Conservation (phyloP, 495 filamentous ascomycete species). For the Trichoderma erinaceum region DNA sequence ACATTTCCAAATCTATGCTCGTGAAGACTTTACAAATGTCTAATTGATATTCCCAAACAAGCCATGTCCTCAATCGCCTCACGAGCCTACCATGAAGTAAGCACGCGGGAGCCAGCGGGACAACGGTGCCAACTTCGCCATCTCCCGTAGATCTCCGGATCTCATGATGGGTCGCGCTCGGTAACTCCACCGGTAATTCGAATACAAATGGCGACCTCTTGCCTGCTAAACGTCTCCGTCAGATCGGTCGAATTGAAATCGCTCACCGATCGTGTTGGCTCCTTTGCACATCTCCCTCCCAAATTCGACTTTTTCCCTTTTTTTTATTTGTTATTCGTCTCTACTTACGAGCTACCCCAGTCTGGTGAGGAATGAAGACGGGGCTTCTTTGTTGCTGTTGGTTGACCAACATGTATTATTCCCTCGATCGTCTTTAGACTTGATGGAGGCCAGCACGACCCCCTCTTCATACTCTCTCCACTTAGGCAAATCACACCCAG, state of each 20-base stretch:
- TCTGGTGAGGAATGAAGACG: neutral
- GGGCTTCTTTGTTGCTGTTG: slow-evolving; percentile 1
- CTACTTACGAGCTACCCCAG: neutral
- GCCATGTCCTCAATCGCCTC: neutral
- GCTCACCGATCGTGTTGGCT: neutral
- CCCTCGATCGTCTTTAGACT: neutral
- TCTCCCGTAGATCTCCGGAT: neutral
- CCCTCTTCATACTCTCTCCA: neutral
- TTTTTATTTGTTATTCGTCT: neutral
- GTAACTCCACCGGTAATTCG: neutral
- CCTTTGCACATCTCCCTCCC: neutral
- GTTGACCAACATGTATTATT: neutral
- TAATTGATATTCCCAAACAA: neutral
- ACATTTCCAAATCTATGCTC: too few species aligned
- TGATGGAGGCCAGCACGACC: neutral
- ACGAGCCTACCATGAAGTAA: neutral
- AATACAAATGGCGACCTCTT: neutral
- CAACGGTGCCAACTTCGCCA: neutral
- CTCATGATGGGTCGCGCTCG: neutral
- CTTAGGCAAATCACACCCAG: neutral
- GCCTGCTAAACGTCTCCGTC: neutral
- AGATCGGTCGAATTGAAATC: neutral
- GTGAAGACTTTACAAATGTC: too few species aligned
- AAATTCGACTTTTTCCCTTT: neutral
- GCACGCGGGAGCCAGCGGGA: neutral